phyloP scores from a whole-genome alignment of 1,284 basidiomycete species.

The Phellopilus nigrolimitatus region DNA sequence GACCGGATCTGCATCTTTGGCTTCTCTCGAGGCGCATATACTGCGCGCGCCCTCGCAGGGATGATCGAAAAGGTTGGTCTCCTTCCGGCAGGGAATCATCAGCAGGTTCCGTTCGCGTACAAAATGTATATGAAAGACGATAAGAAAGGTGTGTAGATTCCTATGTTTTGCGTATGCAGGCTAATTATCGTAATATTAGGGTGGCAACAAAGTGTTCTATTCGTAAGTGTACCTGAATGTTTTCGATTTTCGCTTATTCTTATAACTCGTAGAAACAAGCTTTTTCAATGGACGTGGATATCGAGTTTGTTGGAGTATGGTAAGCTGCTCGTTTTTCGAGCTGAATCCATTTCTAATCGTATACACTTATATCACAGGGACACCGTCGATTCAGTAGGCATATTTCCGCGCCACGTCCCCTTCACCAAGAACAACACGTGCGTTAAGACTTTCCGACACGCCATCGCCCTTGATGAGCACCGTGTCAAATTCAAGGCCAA shows the following conservation, averaged over 20 bases:
- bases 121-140: conserved; percentile 33
- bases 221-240: conserved; percentile 23
- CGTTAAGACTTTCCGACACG: conserved; percentile 61
- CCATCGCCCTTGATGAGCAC: conserved; percentile 61
- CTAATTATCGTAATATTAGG: conserved; percentile 13
- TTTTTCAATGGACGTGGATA: conserved; percentile 44
- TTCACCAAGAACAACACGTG: conserved; percentile 57
- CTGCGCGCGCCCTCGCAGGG: conserved; percentile 40
- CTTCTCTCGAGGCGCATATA: conserved; percentile 42
- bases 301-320: conserved; percentile 56
- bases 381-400: conserved; percentile 45
- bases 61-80: conserved; percentile 38
- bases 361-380: conserved; percentile 27
- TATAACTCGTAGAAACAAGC: conserved; percentile 40
- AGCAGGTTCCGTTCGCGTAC: conserved; percentile 36
- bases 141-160: conserved; percentile 23
- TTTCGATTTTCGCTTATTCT: conserved; percentile 21
- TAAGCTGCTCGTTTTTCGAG: not conserved
- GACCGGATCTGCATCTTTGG: conserved; percentile 35
- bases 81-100: conserved; percentile 29
- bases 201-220: conserved; percentile 24
- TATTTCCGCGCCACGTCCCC: conserved; percentile 40
- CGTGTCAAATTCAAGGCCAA: conserved; percentile 59
- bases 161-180: not conserved
- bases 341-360: conserved; percentile 4